Conservation (phyloP, 2,329 filamentous ascomycete genomes). For the Epichloe typhina region DNA sequence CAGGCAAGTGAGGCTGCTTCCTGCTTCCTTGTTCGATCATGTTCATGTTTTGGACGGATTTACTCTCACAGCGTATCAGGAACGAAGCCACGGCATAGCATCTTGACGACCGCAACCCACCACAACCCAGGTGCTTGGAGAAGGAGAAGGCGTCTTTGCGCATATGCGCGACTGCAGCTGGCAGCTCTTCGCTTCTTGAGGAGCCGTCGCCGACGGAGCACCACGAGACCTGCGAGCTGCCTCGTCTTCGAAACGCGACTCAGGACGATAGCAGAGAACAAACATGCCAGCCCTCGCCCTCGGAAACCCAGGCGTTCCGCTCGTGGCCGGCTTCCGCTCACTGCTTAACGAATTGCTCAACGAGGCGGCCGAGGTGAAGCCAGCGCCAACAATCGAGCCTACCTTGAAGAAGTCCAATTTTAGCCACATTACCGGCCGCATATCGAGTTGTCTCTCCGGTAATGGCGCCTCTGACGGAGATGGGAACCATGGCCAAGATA, state of each 20-base stretch:
- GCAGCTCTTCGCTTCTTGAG: neutral
- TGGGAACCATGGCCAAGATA: conserved; percentile 12
- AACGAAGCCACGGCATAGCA: neutral
- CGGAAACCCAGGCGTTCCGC: conserved; percentile 34
- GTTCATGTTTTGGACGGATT: neutral
- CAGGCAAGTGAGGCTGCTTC: neutral
- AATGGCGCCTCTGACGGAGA: conserved; percentile 14
- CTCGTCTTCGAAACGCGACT: neutral
- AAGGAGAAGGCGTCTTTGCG: neutral
- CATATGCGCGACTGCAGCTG: neutral
- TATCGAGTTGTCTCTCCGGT: conserved; percentile 23
- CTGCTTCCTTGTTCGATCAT: neutral
- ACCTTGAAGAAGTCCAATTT: conserved; percentile 59
- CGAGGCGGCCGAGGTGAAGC: conserved; percentile 46
- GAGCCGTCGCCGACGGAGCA: neutral
- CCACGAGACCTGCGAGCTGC: neutral
- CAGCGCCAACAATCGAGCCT: conserved; percentile 52
- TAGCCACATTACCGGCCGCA: conserved; percentile 31
- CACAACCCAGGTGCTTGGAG: neutral
- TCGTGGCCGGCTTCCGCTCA: conserved; percentile 37
- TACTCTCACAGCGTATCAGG: neutral
- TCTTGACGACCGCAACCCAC: neutral
- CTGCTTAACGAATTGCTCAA: conserved; percentile 45
- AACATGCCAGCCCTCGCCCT: conserved; percentile 37
- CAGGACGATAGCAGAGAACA: neutral